phyloP scores from a whole-genome alignment of 805 yeast species.

The Zygotorulaspora sp. region DNA sequence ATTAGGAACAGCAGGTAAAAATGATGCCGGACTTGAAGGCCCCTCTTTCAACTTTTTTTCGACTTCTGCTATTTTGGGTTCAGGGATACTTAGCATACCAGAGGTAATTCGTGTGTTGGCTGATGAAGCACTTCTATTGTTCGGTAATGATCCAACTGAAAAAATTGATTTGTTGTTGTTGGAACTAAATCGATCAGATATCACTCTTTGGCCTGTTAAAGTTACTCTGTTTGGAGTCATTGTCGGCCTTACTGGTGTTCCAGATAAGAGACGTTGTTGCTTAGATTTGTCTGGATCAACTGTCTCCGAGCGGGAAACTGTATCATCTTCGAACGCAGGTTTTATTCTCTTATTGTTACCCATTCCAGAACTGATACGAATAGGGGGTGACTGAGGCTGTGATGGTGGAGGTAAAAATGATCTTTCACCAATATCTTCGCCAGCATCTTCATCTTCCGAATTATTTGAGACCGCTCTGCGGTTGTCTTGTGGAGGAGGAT shows the following conservation, averaged over 20 bases:
- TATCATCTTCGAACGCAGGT: conserved; percentile 32
- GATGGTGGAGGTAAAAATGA: conserved; percentile 38
- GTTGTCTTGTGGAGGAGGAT: conserved; percentile 27
- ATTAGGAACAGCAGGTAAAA: conserved; percentile 32
- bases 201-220: conserved; percentile 31
- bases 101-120: conserved; percentile 38
- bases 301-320: conserved; percentile 37
- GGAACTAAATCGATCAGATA: conserved; percentile 25
- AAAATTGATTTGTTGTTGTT: conserved; percentile 17
- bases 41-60: conserved; percentile 39
- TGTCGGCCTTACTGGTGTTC: conserved; percentile 29
- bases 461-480: conserved; percentile 22
- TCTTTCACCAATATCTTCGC: conserved; percentile 31
- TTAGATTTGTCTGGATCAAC: conserved; percentile 38
- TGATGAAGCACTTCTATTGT: conserved; percentile 13
- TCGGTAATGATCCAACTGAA: conserved; percentile 7
- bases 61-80: conserved; percentile 40
- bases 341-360: conserved; percentile 32
- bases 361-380: conserved; percentile 36
- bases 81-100: conserved; percentile 43
- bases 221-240: conserved; percentile 25
- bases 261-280: conserved; percentile 33
- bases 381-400: conserved; percentile 37
- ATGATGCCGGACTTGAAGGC: conserved; percentile 36
- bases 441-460: conserved; percentile 32